Conservation (phyloP, 2,329 filamentous ascomycete species). For the Lachnellula willkommii region DNA sequence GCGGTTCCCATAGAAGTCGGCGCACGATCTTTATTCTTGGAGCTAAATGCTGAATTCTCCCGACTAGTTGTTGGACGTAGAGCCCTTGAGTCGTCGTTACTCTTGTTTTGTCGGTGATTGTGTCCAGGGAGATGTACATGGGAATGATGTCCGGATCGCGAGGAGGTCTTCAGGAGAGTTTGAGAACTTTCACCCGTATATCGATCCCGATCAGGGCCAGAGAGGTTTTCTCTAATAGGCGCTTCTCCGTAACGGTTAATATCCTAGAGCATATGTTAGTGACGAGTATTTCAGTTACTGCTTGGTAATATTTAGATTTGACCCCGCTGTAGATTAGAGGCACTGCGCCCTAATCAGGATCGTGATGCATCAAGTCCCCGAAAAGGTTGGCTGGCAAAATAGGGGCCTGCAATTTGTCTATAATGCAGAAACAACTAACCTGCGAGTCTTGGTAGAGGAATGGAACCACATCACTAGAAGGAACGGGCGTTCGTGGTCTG, state of each 20-base stretch:
- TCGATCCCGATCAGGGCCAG: conserved; percentile 64
- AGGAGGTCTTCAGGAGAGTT: conserved; percentile 54
- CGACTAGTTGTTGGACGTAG: conserved; percentile 68
- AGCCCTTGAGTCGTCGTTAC: conserved; percentile 60
- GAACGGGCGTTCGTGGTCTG: conserved; percentile 76
- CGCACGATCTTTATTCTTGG: conserved; percentile 45
- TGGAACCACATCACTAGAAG: conserved; percentile 91
- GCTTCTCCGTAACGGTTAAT: conserved; percentile 73
- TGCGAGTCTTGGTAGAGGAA: conserved; percentile 88
- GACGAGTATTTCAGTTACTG: background rate
- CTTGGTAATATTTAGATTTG: conserved; percentile 1
- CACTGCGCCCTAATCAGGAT: background rate
- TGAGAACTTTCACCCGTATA: conserved; percentile 47
- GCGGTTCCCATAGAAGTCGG: conserved; percentile 26
- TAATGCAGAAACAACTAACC: conserved; percentile 44
- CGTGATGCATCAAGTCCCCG: too few relatives aligned
- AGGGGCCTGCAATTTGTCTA: too few relatives aligned
- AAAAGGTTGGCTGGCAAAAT: too few relatives aligned
- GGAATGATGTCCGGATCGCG: conserved; percentile 50
- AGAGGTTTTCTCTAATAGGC: conserved; percentile 65
- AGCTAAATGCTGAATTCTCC: conserved; percentile 61
- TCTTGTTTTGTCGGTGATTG: conserved; percentile 62
- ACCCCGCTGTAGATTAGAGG: conserved; percentile 21
- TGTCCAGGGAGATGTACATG: conserved; percentile 60
- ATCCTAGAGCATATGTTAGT: conserved; percentile 45